These are phyloP conservation scores for Xanthoconium separans DNA, from an alignment of 1,284 basidiomycete species.

Conservation along the genomic window DNA sequence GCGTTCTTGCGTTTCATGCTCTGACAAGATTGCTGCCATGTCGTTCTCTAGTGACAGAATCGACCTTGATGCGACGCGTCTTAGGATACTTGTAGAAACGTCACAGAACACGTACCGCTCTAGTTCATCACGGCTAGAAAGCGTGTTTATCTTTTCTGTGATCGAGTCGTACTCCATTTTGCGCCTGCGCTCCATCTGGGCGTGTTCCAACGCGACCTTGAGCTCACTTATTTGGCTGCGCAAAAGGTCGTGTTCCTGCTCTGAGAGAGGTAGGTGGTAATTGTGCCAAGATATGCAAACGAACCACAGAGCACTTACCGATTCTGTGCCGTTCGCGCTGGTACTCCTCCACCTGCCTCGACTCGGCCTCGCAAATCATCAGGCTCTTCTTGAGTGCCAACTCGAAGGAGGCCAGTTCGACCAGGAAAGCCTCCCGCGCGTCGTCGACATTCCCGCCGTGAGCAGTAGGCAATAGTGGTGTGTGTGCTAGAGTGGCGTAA, in stretches of 20 bases:
- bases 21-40: slow-evolving; percentile 67
- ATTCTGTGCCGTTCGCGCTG: slow-evolving; percentile 66
- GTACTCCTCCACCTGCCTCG: slow-evolving; percentile 78
- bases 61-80: slow-evolving; percentile 43
- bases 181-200: slow-evolving; percentile 65
- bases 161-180: slow-evolving; percentile 84
- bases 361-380: slow-evolving; percentile 80
- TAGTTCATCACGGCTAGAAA: slow-evolving; percentile 72
- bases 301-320: slow-evolving; percentile 46
- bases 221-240: slow-evolving; percentile 71
- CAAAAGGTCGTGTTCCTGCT: slow-evolving; percentile 64
- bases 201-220: slow-evolving; percentile 71
- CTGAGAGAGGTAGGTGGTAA: slow-evolving; percentile 35
- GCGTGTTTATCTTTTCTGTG: slow-evolving; percentile 76
- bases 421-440: slow-evolving; percentile 71
- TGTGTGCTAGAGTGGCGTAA: slow-evolving; percentile 59
- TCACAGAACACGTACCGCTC: slow-evolving; percentile 52
- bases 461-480: slow-evolving; percentile 40
- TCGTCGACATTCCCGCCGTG: slow-evolving; percentile 52
- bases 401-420: slow-evolving; percentile 74
- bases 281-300: background rate
- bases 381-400: slow-evolving; percentile 69
- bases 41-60: slow-evolving; percentile 73
- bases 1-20: slow-evolving; percentile 70
- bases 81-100: background rate